phyloP scores from a whole-genome alignment of 1,139 yeast genomes.

The Diutina ranongensis region DNA sequence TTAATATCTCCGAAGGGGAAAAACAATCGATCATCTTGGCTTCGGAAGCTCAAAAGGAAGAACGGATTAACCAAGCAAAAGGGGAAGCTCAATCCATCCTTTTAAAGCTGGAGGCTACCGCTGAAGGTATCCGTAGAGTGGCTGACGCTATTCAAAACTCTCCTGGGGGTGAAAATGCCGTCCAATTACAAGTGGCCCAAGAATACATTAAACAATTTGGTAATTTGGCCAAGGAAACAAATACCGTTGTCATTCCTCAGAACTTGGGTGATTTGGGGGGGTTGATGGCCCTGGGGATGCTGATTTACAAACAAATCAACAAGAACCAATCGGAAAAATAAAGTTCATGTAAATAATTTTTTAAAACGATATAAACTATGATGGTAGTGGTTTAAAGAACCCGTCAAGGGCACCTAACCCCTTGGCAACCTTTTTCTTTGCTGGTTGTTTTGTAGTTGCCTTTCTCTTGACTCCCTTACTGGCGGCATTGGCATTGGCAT shows the following conservation, averaged over 20 bases:
- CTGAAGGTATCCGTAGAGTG: slow-evolving; percentile 53
- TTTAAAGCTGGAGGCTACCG: slow-evolving; percentile 65
- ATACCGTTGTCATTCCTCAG: slow-evolving; percentile 68
- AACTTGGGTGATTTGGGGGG: slow-evolving; percentile 66
- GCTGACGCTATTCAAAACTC: slow-evolving; percentile 59
- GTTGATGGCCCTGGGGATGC: slow-evolving; percentile 44
- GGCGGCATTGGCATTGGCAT: too few relatives aligned
- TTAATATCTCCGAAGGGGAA: slow-evolving; percentile 68
- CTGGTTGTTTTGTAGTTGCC: slow-evolving; percentile 13
- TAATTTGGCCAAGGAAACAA: slow-evolving; percentile 71
- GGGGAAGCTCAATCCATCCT: slow-evolving; percentile 65
- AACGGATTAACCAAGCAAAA: slow-evolving; percentile 42
- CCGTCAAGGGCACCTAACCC: slow-evolving; percentile 56
- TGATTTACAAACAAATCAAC: slow-evolving; percentile 22
- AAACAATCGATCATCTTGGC: slow-evolving; percentile 55
- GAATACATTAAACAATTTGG: slow-evolving; percentile 76
- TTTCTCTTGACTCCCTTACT: too few relatives aligned
- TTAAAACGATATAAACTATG: neutral
- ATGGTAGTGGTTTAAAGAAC: slow-evolving; percentile 29
- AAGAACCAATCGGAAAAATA: neutral
- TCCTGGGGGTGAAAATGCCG: slow-evolving; percentile 68
- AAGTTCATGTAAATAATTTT: neutral
- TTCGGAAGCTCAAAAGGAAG: slow-evolving; percentile 44
- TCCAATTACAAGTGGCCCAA: slow-evolving; percentile 70
- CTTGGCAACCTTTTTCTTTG: slow-evolving; percentile 29